Conservation (phyloP, 1,139 yeast species). For the Magnusiomyces suaveolens region DNA sequence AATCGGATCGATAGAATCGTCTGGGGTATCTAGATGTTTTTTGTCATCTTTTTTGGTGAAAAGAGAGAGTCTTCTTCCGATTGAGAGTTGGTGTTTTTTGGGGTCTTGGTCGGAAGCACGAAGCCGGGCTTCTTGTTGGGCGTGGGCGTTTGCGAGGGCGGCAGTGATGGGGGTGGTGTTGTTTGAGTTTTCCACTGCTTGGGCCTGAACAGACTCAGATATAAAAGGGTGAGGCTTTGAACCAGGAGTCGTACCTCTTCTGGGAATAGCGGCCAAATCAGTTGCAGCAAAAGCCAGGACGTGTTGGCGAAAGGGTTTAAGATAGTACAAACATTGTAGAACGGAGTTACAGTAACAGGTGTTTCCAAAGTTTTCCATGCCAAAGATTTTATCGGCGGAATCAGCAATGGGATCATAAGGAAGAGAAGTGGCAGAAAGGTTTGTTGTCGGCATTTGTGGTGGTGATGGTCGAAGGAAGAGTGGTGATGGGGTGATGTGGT, state of each 20-base stretch:
- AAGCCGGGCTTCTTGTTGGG: conserved; percentile 2
- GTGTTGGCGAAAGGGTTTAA: conserved; percentile 55
- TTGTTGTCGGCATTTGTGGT: background rate
- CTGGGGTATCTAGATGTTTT: too few species aligned
- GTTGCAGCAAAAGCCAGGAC: conserved; percentile 36
- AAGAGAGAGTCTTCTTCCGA: too few species aligned
- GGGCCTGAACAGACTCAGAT: conserved; percentile 24
- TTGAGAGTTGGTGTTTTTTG: too few species aligned
- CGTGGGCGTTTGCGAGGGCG: background rate
- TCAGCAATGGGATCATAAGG: conserved; percentile 18
- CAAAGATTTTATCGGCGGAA: conserved; percentile 52
- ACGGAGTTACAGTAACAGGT: conserved; percentile 93
- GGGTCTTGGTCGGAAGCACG: too few species aligned
- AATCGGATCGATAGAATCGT: too few species aligned
- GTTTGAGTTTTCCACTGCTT: background rate
- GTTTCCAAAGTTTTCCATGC: conserved; percentile 89
- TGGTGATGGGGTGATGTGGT: background rate
- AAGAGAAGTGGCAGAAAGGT: background rate
- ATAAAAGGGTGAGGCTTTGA: conserved; percentile 31
- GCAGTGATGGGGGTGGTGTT: background rate
- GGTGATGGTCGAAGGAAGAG: background rate
- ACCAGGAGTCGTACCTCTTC: conserved; percentile 27
- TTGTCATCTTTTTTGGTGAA: too few species aligned
- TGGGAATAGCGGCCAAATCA: background rate
- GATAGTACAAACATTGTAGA: conserved; percentile 74